Percentiles rank a stretch among this genome's conserved stretches.
These are phyloP conservation scores for Kodamaea suecica DNA, from an alignment of 1,139 yeast species.

Conservation along the genomic window DNA sequence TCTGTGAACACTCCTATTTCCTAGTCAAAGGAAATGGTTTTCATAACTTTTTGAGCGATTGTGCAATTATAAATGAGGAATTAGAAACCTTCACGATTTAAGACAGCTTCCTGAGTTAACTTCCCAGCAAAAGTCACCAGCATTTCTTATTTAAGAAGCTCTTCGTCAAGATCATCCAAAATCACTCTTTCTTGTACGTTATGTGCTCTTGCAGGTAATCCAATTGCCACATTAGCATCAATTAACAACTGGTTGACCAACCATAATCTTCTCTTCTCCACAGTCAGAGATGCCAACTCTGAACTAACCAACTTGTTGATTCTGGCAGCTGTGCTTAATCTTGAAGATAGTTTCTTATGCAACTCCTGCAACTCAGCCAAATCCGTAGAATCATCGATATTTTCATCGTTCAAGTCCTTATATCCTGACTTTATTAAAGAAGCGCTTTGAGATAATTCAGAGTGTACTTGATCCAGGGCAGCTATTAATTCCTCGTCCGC, in stretches of 20 bases:
- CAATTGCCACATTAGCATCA: slow-evolving; percentile 45
- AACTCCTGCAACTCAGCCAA: slow-evolving; percentile 19
- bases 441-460: slow-evolving; percentile 4
- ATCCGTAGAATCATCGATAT: slow-evolving; percentile 18
- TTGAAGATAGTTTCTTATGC: slow-evolving; percentile 19
- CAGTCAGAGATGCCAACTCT: slow-evolving; percentile 36
- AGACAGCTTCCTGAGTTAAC: neutral
- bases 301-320: slow-evolving; percentile 44
- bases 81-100: neutral
- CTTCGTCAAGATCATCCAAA: slow-evolving; percentile 32
- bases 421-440: slow-evolving; percentile 4
- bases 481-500: slow-evolving; percentile 7
- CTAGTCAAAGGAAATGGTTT: no score
- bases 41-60: no score
- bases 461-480: slow-evolving; percentile 6
- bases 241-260: slow-evolving; percentile 55
- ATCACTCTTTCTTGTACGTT: slow-evolving; percentile 21
- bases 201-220: slow-evolving; percentile 29
- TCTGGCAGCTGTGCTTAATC: slow-evolving; percentile 44
- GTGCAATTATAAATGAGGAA: no score
- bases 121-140: neutral
- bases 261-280: slow-evolving; percentile 48
- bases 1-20: no score
- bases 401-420: slow-evolving; percentile 6
- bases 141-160: neutral